Base-by-base conservation (phyloP, 2,329 filamentous ascomycete genomes). In the Aspergillus ochraceus region DNA sequence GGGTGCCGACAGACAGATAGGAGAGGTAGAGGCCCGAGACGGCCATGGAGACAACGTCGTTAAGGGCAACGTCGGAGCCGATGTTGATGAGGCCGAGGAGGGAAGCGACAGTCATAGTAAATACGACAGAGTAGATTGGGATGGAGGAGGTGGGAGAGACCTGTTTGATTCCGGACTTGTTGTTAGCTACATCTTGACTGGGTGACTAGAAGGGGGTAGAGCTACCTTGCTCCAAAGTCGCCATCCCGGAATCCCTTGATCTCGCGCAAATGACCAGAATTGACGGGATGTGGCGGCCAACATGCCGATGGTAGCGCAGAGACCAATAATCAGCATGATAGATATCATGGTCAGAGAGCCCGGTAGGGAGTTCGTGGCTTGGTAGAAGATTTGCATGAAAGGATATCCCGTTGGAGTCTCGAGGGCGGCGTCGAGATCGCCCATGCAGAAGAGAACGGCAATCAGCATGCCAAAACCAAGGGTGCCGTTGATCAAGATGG, bases 271-370 rank as follows among this genome's bases (percentile, higher is more conserved):
- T 8, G 69, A 68, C 72, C 68, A 70, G 52, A 70, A 66, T 53
- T 70, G 67, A 22, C 68, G 80, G 72, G 60, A 87, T 65, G 70
- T 76, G 77, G 84, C 82, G 2, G 74, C 74, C 3, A 76, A 60
- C 62, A 74, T 70, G 49, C 71, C 73, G 17, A 76, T 69, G 1
- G 70, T 70, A 12, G 71, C 68, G 32, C 69, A 71, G 14, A 71
- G 62, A 14, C 68, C 69, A 19, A 75, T 68, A 6, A 70, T 60
- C 1, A 73, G 65, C 4, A 76, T 63, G 22, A 74, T 66, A 2
- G 63, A 63, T 9, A 57, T 64, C 53, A 75, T 67, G 1, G 63
- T 66, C 1, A 67, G 64, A 3, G 71, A 69, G 0, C 68, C 74
- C 1, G 64, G 36, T 2, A 62, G 59, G 2, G 69, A 72, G 4